Percentiles rank a stretch among this genome's conserved stretches.
Evolutionary conservation across 2,329 filamentous ascomycete species (phyloP).

Genomic region (Mollisia scopiformis): DNA sequence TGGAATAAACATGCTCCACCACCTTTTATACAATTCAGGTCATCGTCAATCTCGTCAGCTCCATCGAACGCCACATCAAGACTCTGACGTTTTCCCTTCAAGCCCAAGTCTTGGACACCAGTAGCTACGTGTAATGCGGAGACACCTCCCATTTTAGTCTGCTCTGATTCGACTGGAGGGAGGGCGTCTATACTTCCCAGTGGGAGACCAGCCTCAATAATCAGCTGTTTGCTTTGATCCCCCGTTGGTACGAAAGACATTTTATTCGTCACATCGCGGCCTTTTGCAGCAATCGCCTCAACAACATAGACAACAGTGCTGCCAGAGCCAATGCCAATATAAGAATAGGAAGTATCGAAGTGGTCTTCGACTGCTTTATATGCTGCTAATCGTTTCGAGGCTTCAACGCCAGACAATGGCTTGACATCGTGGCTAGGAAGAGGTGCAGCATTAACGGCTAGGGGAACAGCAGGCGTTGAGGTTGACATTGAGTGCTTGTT

Average conservation of each 20-base stretch:
- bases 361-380: constrained; percentile 74
- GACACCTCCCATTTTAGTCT: constrained; percentile 28
- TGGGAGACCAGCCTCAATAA: constrained; percentile 76
- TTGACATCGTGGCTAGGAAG: constrained; percentile 8
- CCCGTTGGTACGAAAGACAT: constrained; percentile 85
- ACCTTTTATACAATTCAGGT: constrained; percentile 96
- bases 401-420: constrained; percentile 56
- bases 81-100: constrained; percentile 45
- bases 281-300: constrained; percentile 72
- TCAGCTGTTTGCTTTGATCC: constrained; percentile 81
- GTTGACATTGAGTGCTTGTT: constrained; percentile 21
- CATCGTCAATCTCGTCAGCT: constrained; percentile 93
- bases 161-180: constrained; percentile 32
- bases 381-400: constrained; percentile 76
- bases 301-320: constrained; percentile 85
- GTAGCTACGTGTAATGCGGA: constrained; percentile 74
- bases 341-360: constrained; percentile 63
- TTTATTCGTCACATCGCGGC: constrained; percentile 52
- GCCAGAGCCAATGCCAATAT: constrained; percentile 80
- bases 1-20: constrained; percentile 97
- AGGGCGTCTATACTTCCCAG: constrained; percentile 55
- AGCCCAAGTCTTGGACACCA: constrained; percentile 36
- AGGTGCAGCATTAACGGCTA: constrained; percentile 22
- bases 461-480: constrained; percentile 14
- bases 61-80: constrained; percentile 95